A percentile compares a stretch with the other conserved stretches of the same genome.
phyloP scores from a whole-genome alignment of 805 yeast species.

The Ogataea salicorniae region DNA sequence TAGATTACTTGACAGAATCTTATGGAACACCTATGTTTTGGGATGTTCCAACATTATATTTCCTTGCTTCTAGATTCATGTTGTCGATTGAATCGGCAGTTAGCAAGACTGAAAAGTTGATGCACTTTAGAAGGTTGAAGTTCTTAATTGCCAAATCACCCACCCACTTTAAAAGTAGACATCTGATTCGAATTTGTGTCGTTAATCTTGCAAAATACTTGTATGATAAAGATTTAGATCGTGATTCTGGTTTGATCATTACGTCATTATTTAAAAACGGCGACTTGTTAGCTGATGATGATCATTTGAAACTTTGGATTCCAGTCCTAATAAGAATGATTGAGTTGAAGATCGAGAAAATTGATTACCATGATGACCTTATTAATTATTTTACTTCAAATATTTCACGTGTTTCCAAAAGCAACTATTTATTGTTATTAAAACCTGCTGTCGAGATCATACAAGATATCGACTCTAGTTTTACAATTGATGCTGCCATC shows the following conservation, averaged over 20 bases:
- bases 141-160: slow-evolving; percentile 29
- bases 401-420: too few relatives aligned
- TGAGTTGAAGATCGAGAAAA: not conserved
- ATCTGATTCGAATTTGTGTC: slow-evolving; percentile 20
- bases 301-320: slow-evolving; percentile 14
- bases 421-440: too few relatives aligned
- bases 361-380: not conserved
- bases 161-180: slow-evolving; percentile 8
- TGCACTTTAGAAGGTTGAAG: slow-evolving; percentile 34
- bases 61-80: slow-evolving; percentile 33
- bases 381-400: too few relatives aligned
- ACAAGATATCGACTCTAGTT: not conserved
- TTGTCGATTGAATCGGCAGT: slow-evolving; percentile 19
- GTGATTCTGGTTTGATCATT: slow-evolving; percentile 18
- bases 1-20: slow-evolving; percentile 5
- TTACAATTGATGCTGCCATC: not conserved
- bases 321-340: slow-evolving; percentile 17
- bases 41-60: slow-evolving; percentile 32
- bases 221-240: slow-evolving; percentile 7
- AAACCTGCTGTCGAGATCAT: not conserved
- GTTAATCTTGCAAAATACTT: slow-evolving; percentile 23
- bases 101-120: slow-evolving; percentile 20
- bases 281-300: not conserved
- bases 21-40: slow-evolving; percentile 26
- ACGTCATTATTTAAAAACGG: slow-evolving; percentile 11